Evolutionary conservation across 345 rosid species (phyloP), one percentile per base, ranked within the genome.

Genomic region (Pugionium cornutum): DNA sequence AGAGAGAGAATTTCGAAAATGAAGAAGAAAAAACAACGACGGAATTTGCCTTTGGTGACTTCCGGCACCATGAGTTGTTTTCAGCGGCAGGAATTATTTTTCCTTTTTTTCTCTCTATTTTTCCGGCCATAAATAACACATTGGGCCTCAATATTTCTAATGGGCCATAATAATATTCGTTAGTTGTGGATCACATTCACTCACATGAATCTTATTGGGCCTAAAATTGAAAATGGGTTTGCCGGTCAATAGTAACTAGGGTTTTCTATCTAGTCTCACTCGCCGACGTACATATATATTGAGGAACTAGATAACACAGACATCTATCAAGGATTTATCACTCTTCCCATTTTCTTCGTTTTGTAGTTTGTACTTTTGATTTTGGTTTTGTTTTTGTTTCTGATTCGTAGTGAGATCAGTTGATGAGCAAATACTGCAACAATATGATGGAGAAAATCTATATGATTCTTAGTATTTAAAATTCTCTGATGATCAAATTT

Each of bases 361-460:
- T 39, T 60, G 18, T 18, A 18, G 18, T 18, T 18, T 18, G 18
- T 18, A 18, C 18, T 18, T 18, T 18, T 18, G 18, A 18, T 37
- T 37, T 37, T 46, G 28, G 2, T 5, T 27, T 27, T 46, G 0
- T 4, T 1, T 2, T 1, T 2, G 10, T 55, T 1, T 30, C 28
- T 33, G 18, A 18, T 18, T 35, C 43, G 62, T 18, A 18, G 18
- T 31, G 7, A 35, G 41, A 66, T 74, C 82, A 74, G 42, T 0
- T 70, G 74, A 78, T 78, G 76, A 78, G 74, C 46, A 42, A 75
- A 75, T 70, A 78, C 82, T 78, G 82, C 79, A 78, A 78, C 82
- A 78, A 78, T 78, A 67, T 63, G 79, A 78, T 10, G 76, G 72
- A 47, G 7, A 34, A 4, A 30, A 43, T 65, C 57, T 63, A 7